Base-by-base conservation (phyloP, 2,329 filamentous ascomycete species). In the Ceratocystiopsis brevicomis region DNA sequence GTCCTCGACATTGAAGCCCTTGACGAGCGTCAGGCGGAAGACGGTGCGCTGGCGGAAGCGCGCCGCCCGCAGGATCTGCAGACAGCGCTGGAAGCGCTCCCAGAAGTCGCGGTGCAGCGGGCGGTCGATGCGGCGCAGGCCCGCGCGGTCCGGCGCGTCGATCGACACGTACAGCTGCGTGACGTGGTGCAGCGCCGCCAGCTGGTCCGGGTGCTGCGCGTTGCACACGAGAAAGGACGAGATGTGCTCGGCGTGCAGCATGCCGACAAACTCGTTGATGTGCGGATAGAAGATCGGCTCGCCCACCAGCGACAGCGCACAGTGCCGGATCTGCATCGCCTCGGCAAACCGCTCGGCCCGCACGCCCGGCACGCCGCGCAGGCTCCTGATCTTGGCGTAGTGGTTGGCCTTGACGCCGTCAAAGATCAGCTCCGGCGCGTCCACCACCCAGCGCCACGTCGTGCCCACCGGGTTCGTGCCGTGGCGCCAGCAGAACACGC, bases 211-310 rank as follows among this genome's bases (percentile, higher is more conserved):
- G 56, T 96, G 88, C 59, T 96, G 90, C 1, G 88, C 88, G 56
- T 96, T 96, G 67, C 88, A 96, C 45, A 98, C 90, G 0, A 96
- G 67, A 64, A 96, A 98, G 32, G 81, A 90, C 3, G 84, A 93
- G 51, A 96, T 95, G 52, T 76, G 79, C 58, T 93, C 82, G 13
- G 60, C 65, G 62, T 96, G 88, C 50, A 98, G 69, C 68, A 96
- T 73, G 12, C 65, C 70, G 1, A 92, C 67, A 54, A 96, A 87
- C 56, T 87, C 81, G 60, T 98, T 95, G 67, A 96, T 96, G 56
- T 93, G 78, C 11, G 90, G 90, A 59, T 96, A 96, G 64, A 96
- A 96, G 53, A 95, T 95, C n/a, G 88, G 88, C 60, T 98, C 88
- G 52, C 90, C 88, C 18, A 98, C 90, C 11, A 98, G 69, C 50